A percentile compares a stretch with the other conserved stretches of the same genome.
Conservation (phyloP, 176 grass and related monocot species). For the Aegilops umbellulata region DNA sequence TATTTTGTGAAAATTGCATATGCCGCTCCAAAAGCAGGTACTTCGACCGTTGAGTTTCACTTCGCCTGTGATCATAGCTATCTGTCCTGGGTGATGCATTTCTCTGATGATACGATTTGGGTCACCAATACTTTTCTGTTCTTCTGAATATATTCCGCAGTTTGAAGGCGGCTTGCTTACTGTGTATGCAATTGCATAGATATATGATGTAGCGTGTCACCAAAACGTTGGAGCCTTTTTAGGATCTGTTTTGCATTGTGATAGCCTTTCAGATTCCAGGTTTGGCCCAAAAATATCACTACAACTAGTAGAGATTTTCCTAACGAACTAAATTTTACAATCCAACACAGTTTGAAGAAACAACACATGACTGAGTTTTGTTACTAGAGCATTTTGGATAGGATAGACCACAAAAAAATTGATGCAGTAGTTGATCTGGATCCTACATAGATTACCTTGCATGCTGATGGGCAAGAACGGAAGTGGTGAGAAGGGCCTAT, state of each 20-base stretch:
- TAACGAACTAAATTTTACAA: too few species aligned
- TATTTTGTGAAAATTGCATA: constrained; percentile 19
- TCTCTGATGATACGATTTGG: neutral
- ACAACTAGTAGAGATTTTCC: too few species aligned
- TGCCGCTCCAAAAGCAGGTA: neutral
- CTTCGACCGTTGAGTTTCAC: neutral
- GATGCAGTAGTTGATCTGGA: neutral
- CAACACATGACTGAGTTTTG: neutral
- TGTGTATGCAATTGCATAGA: neutral
- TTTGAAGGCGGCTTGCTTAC: neutral
- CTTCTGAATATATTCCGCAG: neutral
- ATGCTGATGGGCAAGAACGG: too few species aligned
- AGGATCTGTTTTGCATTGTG: neutral
- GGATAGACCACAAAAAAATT: neutral
- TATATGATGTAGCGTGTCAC: neutral
- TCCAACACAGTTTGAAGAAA: too few species aligned
- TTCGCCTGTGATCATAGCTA: neutral
- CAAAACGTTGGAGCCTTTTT: neutral
- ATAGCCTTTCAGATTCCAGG: too few species aligned
- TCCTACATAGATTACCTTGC: neutral
- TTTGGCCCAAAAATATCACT: too few species aligned
- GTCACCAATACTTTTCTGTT: neutral
- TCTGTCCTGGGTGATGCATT: neutral
- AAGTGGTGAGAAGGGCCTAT: too few species aligned
- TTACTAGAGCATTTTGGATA: neutral